phyloP scores from a whole-genome alignment of 768 basidiomycete genomes.

The Lactarius indigo region DNA sequence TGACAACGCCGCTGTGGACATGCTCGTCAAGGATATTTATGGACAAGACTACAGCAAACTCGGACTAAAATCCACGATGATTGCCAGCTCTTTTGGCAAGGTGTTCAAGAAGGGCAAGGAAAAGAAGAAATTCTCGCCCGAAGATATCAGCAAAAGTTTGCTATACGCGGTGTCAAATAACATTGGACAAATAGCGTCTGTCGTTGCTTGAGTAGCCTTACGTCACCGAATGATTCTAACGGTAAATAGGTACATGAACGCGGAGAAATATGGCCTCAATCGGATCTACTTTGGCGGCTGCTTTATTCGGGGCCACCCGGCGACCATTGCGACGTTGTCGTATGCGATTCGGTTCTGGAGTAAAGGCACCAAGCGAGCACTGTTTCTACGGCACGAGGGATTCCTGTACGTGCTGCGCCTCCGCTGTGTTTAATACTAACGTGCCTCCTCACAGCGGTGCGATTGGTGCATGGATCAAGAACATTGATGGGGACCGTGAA shows the following conservation, averaged over 20 bases:
- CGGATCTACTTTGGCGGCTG: constrained; percentile 99
- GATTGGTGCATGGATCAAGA: constrained; percentile 98
- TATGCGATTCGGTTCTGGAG: constrained; percentile 99
- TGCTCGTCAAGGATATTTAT: constrained; percentile 99
- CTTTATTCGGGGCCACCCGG: constrained; percentile 97
- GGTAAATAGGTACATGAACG: constrained; percentile 92
- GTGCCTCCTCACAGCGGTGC: constrained; percentile 57
- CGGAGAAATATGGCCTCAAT: constrained; percentile 95
- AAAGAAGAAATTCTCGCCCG: constrained; percentile 76
- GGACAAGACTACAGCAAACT: constrained; percentile 95
- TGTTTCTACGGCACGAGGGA: constrained; percentile 97
- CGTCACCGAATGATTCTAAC: constrained; percentile 17
- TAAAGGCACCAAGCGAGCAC: constrained; percentile 92
- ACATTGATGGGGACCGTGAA: constrained; percentile 56
- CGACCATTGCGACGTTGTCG: constrained; percentile 94
- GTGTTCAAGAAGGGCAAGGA: constrained; percentile 88
- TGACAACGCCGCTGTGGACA: constrained; percentile 92
- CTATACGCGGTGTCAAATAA: constrained; percentile 98
- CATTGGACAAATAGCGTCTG: constrained; percentile 99
- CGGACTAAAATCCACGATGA: constrained; percentile 95
- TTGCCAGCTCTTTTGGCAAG: constrained; percentile 97
- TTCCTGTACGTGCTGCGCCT: constrained; percentile 68
- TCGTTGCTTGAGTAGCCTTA: constrained; percentile 29
- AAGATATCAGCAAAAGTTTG: constrained; percentile 93
- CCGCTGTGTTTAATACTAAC: constrained; percentile 13